Percentiles rank a stretch among this genome's conserved stretches.
phyloP scores from a whole-genome alignment of 768 basidiomycete genomes.

The Xerocomus potaroensis region DNA sequence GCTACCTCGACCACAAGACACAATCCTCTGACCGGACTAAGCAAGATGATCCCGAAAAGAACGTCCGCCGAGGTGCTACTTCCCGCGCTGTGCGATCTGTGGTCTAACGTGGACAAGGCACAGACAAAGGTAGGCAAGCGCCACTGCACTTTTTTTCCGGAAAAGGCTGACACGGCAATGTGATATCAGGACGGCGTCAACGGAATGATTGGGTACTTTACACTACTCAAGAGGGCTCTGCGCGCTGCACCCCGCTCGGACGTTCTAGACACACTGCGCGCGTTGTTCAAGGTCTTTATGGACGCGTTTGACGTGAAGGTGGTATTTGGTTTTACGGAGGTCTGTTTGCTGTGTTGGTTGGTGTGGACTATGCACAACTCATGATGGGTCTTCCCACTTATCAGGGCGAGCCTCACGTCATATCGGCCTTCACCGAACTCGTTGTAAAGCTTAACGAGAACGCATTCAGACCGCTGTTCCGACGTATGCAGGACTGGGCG shows the following conservation, averaged over 20 bases:
- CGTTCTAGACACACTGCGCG: conserved; percentile 61
- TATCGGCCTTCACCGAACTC: conserved; percentile 80
- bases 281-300: conserved; percentile 74
- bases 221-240: conserved; percentile 60
- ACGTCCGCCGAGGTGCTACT: conserved; percentile 64
- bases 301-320: conserved; percentile 62
- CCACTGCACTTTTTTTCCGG: neutral
- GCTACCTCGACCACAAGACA: conserved; percentile 7
- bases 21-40: conserved; percentile 39
- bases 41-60: conserved; percentile 66
- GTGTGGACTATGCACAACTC: neutral
- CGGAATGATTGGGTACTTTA: conserved; percentile 50
- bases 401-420: conserved; percentile 51
- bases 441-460: conserved; percentile 92
- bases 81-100: conserved; percentile 57
- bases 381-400: neutral
- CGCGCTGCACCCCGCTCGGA: conserved; percentile 59
- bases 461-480: conserved; percentile 87
- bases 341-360: conserved; percentile 3
- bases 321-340: conserved; percentile 26
- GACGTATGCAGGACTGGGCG: conserved; percentile 93
- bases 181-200: conserved; percentile 25
- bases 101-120: conserved; percentile 39
- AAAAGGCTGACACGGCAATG: neutral
- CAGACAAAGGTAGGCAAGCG: conserved; percentile 34